Base-by-base conservation (phyloP, 495 filamentous ascomycete species). In the Physcia stellaris region DNA sequence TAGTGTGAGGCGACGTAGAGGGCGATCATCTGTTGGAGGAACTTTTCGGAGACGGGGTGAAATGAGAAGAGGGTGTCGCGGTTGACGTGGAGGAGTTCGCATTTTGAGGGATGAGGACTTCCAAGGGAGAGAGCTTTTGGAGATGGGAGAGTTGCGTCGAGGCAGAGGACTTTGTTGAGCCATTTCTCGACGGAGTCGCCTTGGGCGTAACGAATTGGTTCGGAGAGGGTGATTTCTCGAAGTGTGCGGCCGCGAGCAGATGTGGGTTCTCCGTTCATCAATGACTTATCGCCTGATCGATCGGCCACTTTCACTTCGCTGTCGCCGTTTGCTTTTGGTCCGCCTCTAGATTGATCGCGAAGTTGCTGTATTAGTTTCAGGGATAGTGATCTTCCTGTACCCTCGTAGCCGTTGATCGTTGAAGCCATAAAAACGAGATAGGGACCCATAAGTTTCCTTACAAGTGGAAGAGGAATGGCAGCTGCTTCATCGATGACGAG, bases 381-480 rank as follows among this genome's bases (percentile, higher is more conserved):
- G 3, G 92, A 96, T 2, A 99, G 68, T 1, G 88, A 95, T 27
- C 92, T 73, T 22, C 92, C 92, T 2, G 92, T 99, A 45, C 92
- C 92, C 62, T 99, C 92, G 53, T 99, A 99, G 37, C 92, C 92
- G 51, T 94, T 96, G 61, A 99, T 94, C 11, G 92, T 99, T 1
- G 90, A 96, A 3, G 92, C 86, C 92, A 99, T 99, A 63, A 99
- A 99, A 3, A 96, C 86, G 17, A 96, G 66, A 58, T 96, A 99
- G n/a, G 87, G 90, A 0, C 92, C 90, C 73, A 99, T 83, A 22
- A 99, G 68, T 55, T 94, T 95, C 45, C 79, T 71, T 10, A 96
- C 90, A 30, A 95, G 59, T 6, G 90, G 90, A 7, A 99, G 60
- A 3, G 92, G 92, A 32, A 99, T 99, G 1, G 92, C 92, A 6